Base-by-base conservation (phyloP, 2,329 filamentous ascomycete genomes). In the Fusarium clavum region DNA sequence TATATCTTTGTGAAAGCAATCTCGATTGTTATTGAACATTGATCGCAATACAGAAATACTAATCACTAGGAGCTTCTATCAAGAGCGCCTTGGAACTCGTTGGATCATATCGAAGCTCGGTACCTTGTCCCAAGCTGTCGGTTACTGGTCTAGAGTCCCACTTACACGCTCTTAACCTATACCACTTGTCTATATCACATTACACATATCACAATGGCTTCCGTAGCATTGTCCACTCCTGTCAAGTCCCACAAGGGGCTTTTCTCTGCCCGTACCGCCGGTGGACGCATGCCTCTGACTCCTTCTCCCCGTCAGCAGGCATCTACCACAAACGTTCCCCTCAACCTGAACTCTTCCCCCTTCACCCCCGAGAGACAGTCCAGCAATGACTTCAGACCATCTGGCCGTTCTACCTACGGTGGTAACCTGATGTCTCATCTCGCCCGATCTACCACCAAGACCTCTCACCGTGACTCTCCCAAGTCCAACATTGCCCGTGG, bases 181-280 rank as follows among this genome's bases (percentile, higher is more conserved):
- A 29, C 58, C 29, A 45, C 18, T 47, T 73, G 54, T 60, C 70
- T 54, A 51, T 44, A 48, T 41, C 41, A 48, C 24, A 55, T 51
- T 51, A 71, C 44, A 73, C 60, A 76, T 74, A 76, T 79, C 82
- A 87, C 76, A 80, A 98, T 98, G 95, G 94, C 95, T 80, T 92
- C 83, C 65, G 81, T 91, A 81, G 84, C 88, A 79, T 90, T 98
- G 82, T 92, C 94, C 77, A 98, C 96, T 67, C 96, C 96, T 65
- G 87, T 96, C 80, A 98, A 98, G 88, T 96, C 93, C 87, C 95
- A 97, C 82, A 90, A 92, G 83, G 94, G 94, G 64, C 88, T 98
- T 77, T 98, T 98, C 85, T 94, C 92, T 74, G 90, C 93, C 74
- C 94, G 94, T 80, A 96, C 94, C 79, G 96, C 94, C 81, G 94